Evolutionary conservation across 345 rosid species (phyloP).

Genomic region (Dipteronia sinensis): DNA sequence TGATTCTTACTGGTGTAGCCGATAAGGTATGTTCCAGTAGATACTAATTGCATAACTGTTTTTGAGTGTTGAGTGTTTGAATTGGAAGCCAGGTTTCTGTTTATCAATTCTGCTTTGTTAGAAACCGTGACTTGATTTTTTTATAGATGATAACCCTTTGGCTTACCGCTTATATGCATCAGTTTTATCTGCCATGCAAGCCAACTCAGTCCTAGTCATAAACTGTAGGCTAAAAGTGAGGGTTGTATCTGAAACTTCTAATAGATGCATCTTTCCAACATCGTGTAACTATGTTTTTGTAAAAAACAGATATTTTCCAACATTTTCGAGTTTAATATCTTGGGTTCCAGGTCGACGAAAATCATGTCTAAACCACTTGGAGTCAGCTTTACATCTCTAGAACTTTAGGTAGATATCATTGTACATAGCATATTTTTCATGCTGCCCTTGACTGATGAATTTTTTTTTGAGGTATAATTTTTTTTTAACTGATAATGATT

Average conservation of each 20-base stretch:
- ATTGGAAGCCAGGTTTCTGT: background rate
- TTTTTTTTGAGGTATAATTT: slow-evolving; percentile 1
- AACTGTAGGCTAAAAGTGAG: too few species aligned
- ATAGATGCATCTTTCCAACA: slow-evolving; percentile 1
- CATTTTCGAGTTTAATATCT: background rate
- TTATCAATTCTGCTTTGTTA: background rate
- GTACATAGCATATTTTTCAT: background rate
- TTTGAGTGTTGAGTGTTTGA: background rate
- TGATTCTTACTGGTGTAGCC: slow-evolving; percentile 87
- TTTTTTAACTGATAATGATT: too few species aligned
- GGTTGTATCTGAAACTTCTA: background rate
- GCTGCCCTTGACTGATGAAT: background rate
- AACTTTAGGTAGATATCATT: too few species aligned
- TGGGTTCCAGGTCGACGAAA: background rate
- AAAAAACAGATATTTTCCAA: background rate
- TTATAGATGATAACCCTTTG: background rate
- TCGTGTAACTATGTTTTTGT: background rate
- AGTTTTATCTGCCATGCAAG: background rate
- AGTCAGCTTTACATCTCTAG: background rate
- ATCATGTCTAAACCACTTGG: background rate
- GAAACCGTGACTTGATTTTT: background rate
- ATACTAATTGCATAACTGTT: background rate
- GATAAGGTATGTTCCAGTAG: slow-evolving; percentile 62
- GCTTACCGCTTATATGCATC: background rate
- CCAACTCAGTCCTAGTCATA: too few species aligned